A percentile compares a stretch with the other conserved stretches of the same genome.
phyloP scores from a whole-genome alignment of 139 green algal genomes.

The Desmodesmus armatus region DNA sequence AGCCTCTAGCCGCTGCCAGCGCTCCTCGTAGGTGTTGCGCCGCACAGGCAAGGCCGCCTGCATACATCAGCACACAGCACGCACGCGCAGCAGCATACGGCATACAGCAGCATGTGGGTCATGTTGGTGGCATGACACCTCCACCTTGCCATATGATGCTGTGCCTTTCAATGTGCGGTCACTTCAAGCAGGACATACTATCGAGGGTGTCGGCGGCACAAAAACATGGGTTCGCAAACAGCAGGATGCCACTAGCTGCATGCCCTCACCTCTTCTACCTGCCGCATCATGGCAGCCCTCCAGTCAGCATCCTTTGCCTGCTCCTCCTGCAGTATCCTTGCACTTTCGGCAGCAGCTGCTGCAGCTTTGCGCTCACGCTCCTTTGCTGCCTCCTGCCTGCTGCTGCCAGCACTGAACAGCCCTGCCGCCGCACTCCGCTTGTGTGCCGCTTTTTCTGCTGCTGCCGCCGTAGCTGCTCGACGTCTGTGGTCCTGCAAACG shows the following conservation, averaged over 20 bases:
- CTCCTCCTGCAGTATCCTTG: constrained; percentile 63
- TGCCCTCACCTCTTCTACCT: constrained; percentile 32
- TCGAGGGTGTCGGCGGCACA: not conserved
- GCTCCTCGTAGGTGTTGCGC: constrained; percentile 57
- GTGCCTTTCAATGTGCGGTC: no score
- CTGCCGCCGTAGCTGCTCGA: not conserved
- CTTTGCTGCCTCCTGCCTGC: constrained; percentile 1
- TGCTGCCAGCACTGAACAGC: not conserved
- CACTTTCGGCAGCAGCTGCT: constrained; percentile 33
- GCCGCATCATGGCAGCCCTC: constrained; percentile 56
- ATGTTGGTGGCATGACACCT: not conserved
- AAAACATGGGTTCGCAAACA: not conserved
- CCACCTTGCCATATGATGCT: no score
- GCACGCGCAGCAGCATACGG: not conserved
- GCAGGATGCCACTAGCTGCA: not conserved
- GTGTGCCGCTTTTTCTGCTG: not conserved
- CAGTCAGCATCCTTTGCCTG: constrained; percentile 57
- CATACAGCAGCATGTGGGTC: not conserved
- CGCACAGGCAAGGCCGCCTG: constrained; percentile 58
- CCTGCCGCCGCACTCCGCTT: not conserved
- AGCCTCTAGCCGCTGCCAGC: constrained; percentile 55
- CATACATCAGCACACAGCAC: not conserved
- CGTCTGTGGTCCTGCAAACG: constrained; percentile 11
- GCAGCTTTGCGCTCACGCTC: constrained; percentile 44
- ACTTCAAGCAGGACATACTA: not conserved